A percentile compares a stretch with the other conserved stretches of the same genome.
Conservation (phyloP, 805 yeast species). For the Metschnikowia gelsemii region DNA sequence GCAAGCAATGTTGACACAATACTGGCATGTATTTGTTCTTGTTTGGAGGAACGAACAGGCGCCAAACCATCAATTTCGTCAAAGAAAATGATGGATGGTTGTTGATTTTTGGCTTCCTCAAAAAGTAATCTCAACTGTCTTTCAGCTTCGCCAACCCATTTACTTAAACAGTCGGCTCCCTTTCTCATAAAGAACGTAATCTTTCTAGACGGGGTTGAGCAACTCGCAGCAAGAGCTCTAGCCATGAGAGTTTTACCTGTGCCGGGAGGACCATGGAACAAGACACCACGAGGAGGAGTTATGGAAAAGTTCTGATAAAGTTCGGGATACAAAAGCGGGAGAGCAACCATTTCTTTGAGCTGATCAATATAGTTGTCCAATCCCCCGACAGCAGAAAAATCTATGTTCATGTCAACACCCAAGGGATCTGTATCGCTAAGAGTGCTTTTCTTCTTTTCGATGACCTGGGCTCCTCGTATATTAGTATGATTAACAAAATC, state of each 20-base stretch:
- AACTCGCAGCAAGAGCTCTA: constrained; percentile 92
- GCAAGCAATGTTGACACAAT: constrained; percentile 94
- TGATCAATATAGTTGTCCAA: constrained; percentile 86
- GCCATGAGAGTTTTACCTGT: constrained; percentile 99
- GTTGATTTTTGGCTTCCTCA: constrained; percentile 94
- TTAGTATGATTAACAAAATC: constrained; percentile 27
- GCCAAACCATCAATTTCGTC: constrained; percentile 99
- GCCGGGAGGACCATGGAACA: constrained; percentile 99
- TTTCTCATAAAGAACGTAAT: constrained; percentile 97
- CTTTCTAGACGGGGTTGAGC: constrained; percentile 78
- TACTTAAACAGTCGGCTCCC: constrained; percentile 95
- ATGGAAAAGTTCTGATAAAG: constrained; percentile 84
- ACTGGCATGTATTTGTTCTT: constrained; percentile 97
- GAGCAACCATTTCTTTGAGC: constrained; percentile 93
- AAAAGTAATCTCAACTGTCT: constrained; percentile 85
- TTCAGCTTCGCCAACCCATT: constrained; percentile 99
- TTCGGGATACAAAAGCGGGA: constrained; percentile 92
- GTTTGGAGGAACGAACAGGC: constrained; percentile 95
- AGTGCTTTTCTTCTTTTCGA: constrained; percentile 48
- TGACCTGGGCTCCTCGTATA: constrained; percentile 35
- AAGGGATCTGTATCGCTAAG: constrained; percentile 91
- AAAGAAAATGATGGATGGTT: constrained; percentile 93
- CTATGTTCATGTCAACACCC: constrained; percentile 85
- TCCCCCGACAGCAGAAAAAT: constrained; percentile 86
- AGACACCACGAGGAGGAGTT: constrained; percentile 95